phyloP scores from a whole-genome alignment of 1,284 basidiomycete genomes.

The Testicularia cyperi region DNA sequence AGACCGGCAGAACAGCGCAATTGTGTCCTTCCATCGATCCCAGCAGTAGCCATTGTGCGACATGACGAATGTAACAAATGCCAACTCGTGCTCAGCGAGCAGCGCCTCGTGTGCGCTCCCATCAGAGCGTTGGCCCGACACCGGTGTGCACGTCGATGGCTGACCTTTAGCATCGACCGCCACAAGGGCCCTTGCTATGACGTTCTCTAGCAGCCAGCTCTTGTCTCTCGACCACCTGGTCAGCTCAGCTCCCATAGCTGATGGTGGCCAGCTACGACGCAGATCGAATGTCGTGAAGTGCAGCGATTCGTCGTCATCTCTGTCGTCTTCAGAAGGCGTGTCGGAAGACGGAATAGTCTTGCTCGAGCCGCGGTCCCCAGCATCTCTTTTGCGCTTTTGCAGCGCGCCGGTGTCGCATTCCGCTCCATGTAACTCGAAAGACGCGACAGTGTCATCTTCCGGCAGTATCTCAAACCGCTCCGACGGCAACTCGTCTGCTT shows the following conservation, averaged over 20 bases:
- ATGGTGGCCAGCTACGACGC: conserved; percentile 49
- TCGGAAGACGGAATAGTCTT: background rate
- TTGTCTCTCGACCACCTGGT: conserved; percentile 55
- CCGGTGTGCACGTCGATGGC: too few relatives aligned
- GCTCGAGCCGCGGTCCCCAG: background rate
- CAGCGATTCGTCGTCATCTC: conserved; percentile 10
- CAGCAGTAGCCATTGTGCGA: conserved; percentile 29
- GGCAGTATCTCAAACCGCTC: background rate
- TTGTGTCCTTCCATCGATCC: conserved; percentile 35
- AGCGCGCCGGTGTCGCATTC: background rate
- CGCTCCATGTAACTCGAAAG: too few relatives aligned
- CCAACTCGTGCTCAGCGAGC: conserved; percentile 46
- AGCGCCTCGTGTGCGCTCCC: too few relatives aligned
- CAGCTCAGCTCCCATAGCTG: conserved; percentile 36
- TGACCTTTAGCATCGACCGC: too few relatives aligned
- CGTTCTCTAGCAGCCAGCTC: conserved; percentile 46
- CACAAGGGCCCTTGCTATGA: background rate
- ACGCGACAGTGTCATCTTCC: background rate
- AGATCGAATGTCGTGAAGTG: conserved; percentile 44
- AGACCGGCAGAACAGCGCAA: conserved; percentile 36
- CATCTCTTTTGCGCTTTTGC: background rate
- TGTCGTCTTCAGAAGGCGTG: background rate
- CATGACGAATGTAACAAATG: conserved; percentile 31
- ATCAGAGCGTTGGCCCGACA: too few relatives aligned
- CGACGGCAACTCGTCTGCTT: background rate